A percentile compares a stretch with the other conserved stretches of the same genome.
These are phyloP conservation scores for Penicillium soppii DNA, from an alignment of 495 filamentous ascomycete species.

Conservation along the genomic window DNA sequence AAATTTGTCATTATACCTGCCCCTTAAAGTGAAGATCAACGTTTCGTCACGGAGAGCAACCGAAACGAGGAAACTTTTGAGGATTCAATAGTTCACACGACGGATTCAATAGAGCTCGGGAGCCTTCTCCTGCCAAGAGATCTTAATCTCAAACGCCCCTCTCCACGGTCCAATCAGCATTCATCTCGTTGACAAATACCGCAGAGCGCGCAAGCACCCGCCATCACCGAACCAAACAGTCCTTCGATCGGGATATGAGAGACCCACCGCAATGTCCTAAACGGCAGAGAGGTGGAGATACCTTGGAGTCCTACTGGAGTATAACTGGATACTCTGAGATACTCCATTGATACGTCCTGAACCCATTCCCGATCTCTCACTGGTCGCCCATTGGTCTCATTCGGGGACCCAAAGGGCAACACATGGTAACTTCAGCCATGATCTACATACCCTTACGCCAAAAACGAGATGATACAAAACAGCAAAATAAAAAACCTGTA, in stretches of 20 bases:
- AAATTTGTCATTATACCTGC: background rate
- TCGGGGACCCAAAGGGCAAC: background rate
- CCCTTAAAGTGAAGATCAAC: background rate
- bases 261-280: slow-evolving; percentile 1
- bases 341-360: too few species aligned
- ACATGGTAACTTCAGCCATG: background rate
- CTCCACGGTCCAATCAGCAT: background rate
- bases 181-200: slow-evolving; percentile 1
- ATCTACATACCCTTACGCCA: background rate
- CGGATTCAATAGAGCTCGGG: background rate
- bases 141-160: background rate
- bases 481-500: background rate
- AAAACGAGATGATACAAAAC: too few species aligned
- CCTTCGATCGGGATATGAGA: background rate
- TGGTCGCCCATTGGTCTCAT: background rate
- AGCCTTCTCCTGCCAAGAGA: slow-evolving; percentile 3
- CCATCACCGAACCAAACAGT: background rate
- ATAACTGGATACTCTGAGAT: background rate
- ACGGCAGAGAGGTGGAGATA: background rate
- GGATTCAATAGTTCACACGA: background rate
- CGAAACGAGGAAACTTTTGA: background rate
- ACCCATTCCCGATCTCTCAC: too few species aligned
- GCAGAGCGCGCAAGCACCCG: background rate
- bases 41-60: background rate
- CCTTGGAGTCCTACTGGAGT: background rate